Conservation (phyloP, 2,329 filamentous ascomycete genomes). For the Aspergillus sclerotialis region DNA sequence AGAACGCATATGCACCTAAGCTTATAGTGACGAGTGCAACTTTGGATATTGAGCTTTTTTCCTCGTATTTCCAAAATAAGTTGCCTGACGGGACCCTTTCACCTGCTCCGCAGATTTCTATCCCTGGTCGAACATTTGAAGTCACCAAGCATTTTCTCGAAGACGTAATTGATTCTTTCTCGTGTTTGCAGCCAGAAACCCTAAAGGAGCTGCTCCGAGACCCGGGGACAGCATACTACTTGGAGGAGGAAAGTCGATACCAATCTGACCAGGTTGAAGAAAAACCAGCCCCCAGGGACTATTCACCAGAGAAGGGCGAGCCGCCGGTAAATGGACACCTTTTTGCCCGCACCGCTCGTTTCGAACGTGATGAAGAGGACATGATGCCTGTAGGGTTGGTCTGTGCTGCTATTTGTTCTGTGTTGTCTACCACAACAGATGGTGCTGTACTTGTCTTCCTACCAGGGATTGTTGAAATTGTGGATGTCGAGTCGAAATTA, state of each 20-base stretch:
- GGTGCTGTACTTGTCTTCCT: slow-evolving; percentile 46
- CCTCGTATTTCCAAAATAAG: slow-evolving; percentile 35
- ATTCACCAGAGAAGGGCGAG: background rate
- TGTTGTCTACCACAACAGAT: slow-evolving; percentile 34
- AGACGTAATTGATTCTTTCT: slow-evolving; percentile 28
- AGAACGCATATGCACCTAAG: slow-evolving; percentile 32
- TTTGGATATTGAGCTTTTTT: slow-evolving; percentile 39
- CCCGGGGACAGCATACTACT: slow-evolving; percentile 4
- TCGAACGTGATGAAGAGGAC: slow-evolving; percentile 16
- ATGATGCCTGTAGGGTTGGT: slow-evolving; percentile 38
- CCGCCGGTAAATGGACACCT: slow-evolving; percentile 8
- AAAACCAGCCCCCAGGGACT: too few species aligned
- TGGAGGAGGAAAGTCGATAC: slow-evolving; percentile 1
- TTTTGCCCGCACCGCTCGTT: slow-evolving; percentile 2
- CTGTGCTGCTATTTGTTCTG: slow-evolving; percentile 39
- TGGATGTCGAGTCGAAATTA: slow-evolving; percentile 25
- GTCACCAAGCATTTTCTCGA: slow-evolving; percentile 39
- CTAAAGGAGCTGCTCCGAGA: slow-evolving; percentile 8
- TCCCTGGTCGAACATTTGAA: slow-evolving; percentile 39
- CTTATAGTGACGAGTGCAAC: slow-evolving; percentile 46
- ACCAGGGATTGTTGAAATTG: slow-evolving; percentile 38
- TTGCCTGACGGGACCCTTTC: slow-evolving; percentile 20
- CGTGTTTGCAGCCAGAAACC: slow-evolving; percentile 14
- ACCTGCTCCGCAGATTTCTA: slow-evolving; percentile 34
- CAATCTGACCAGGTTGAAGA: background rate